Conservation (phyloP, 2,329 filamentous ascomycete genomes). For the Coleophoma eucalyptorum region DNA sequence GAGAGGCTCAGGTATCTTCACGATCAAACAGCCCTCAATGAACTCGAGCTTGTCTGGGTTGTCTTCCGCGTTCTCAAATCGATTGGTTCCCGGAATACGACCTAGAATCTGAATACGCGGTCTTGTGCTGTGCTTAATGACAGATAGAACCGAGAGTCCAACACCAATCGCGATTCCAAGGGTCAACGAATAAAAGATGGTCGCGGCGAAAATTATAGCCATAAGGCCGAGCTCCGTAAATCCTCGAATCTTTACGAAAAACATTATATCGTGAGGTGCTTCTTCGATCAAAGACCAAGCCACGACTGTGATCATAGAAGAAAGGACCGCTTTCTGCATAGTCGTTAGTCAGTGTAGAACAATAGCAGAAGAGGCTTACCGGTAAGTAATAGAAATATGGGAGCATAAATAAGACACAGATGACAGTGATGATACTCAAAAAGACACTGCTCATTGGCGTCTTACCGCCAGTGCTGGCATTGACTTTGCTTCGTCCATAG, state of each 20-base stretch:
- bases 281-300: conserved; percentile 95
- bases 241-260: conserved; percentile 82
- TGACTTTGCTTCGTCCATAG: conserved; percentile 94
- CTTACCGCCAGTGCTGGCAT: conserved; percentile 84
- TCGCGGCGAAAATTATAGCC: conserved; percentile 84
- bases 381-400: conserved; percentile 95
- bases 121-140: conserved; percentile 86
- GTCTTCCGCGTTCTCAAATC: conserved; percentile 81
- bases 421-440: conserved; percentile 74
- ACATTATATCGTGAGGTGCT: conserved; percentile 84
- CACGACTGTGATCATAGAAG: conserved; percentile 90
- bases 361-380: conserved; percentile 49
- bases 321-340: conserved; percentile 84
- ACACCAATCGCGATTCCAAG: conserved; percentile 93
- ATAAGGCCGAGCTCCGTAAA: conserved; percentile 86
- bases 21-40: conserved; percentile 86
- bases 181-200: conserved; percentile 92
- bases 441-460: conserved; percentile 93
- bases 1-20: conserved; percentile 95
- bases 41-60: conserved; percentile 76
- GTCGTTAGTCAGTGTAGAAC: conserved; percentile 9
- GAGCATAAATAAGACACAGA: conserved; percentile 77
- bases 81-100: conserved; percentile 76
- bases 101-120: conserved; percentile 96
- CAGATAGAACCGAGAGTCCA: conserved; percentile 81